Conservation (phyloP, 176 grass and related monocot genomes). For the Dendrocalamus sinicus region DNA sequence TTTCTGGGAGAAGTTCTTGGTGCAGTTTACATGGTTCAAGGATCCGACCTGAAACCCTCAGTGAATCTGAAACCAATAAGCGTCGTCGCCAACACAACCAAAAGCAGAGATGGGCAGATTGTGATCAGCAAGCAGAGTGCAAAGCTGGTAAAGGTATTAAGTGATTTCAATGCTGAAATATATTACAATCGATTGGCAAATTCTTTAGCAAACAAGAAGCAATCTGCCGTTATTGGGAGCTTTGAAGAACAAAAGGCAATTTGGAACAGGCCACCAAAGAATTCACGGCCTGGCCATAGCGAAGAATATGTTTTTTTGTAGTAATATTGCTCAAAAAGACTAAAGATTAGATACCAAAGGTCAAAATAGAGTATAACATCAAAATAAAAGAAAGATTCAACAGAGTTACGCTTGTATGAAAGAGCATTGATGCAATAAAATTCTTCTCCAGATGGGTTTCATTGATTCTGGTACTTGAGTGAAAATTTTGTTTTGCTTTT, state of each 20-base stretch:
- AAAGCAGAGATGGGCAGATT: conserved; percentile 57
- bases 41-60: conserved; percentile 43
- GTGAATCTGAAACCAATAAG: conserved; percentile 39
- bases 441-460: neutral
- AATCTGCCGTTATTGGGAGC: conserved; percentile 65
- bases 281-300: conserved; percentile 2
- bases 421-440: neutral
- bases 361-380: conserved; percentile 20
- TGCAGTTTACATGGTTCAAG: conserved; percentile 63
- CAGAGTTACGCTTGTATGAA: conserved; percentile 20
- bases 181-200: conserved; percentile 57
- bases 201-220: conserved; percentile 50
- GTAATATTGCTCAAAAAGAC: neutral
- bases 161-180: conserved; percentile 47
- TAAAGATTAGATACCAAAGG: conserved; percentile 27
- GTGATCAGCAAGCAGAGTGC: conserved; percentile 26
- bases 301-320: conserved; percentile 28
- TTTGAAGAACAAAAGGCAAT: conserved; percentile 68
- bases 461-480: neutral
- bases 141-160: conserved; percentile 51
- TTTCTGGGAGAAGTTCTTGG: conserved; percentile 77
- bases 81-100: conserved; percentile 32
- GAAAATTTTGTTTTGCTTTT: neutral
- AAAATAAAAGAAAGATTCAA: conserved; percentile 15
- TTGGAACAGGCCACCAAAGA: conserved; percentile 46